These are phyloP conservation scores for Mortierella hygrophila DNA, from an alignment of 192 early-diverging fungal genomes.

Conservation along the genomic window DNA sequence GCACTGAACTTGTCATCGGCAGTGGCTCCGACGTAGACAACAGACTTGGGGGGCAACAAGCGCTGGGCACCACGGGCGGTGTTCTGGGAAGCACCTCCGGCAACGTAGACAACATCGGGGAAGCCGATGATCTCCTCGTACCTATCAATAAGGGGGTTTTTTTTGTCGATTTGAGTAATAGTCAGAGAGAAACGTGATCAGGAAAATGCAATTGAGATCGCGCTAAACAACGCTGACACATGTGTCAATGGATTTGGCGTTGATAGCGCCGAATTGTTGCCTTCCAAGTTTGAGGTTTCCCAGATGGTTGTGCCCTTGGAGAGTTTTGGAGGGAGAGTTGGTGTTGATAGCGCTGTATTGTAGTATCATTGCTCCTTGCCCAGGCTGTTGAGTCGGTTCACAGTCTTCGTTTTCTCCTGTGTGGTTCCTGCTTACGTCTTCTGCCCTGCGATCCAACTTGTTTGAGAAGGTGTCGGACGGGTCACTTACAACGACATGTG, in stretches of 20 bases:
- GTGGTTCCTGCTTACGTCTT: too few relatives aligned
- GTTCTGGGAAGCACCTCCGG: constrained; percentile 98
- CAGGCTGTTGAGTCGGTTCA: too few relatives aligned
- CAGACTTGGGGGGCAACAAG: constrained; percentile 87
- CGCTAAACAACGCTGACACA: too few relatives aligned
- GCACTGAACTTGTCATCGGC: constrained; percentile 88
- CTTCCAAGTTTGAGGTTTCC: too few relatives aligned
- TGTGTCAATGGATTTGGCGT: too few relatives aligned
- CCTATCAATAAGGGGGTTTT: constrained; percentile 20
- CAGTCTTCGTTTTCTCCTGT: too few relatives aligned
- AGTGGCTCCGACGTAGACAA: constrained; percentile 95
- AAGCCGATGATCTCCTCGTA: constrained; percentile 85
- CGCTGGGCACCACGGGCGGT: constrained; percentile 91
- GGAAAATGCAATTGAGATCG: neutral
- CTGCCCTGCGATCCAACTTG: too few relatives aligned
- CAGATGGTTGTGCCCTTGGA: too few relatives aligned
- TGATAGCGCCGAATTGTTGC: too few relatives aligned
- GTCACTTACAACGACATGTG: constrained; percentile 84
- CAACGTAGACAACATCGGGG: constrained; percentile 86
- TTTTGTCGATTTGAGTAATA: neutral
- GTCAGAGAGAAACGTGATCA: neutral
- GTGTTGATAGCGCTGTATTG: too few relatives aligned
- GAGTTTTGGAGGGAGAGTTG: too few relatives aligned
- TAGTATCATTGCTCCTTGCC: too few relatives aligned
- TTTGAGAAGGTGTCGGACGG: neutral